Evolutionary conservation across 164 flowering plant genomes (phyloP).

Genomic region (Piper betle): DNA sequence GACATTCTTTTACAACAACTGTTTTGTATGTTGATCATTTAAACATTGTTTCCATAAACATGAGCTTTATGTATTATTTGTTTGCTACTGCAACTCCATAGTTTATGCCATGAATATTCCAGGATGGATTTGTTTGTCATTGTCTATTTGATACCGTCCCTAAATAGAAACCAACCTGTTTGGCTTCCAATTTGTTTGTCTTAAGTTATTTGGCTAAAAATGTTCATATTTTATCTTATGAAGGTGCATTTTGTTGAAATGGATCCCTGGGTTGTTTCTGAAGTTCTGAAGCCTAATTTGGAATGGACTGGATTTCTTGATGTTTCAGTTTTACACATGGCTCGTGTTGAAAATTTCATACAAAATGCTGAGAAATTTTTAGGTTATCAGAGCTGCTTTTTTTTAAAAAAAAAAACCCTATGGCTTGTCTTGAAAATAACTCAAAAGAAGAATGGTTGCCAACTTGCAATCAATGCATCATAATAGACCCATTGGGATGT

Average conservation of each 20-base stretch:
- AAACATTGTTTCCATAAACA: no score
- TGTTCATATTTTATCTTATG: background rate
- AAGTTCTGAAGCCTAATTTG: conserved; percentile 79
- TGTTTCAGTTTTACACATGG: conserved; percentile 57
- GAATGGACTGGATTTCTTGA: conserved; percentile 77
- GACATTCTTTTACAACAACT: background rate
- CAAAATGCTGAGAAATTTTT: conserved; percentile 41
- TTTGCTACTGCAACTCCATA: no score
- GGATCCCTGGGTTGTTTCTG: conserved; percentile 97
- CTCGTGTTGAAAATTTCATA: conserved; percentile 68
- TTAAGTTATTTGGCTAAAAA: background rate
- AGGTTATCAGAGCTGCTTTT: conserved; percentile 21
- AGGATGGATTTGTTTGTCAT: no score
- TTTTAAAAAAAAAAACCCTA: background rate
- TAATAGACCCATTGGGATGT: background rate
- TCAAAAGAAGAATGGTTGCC: background rate
- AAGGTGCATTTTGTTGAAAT: conserved; percentile 98
- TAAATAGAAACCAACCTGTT: no score
- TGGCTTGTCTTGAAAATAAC: background rate
- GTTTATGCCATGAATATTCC: no score
- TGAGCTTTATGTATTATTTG: no score
- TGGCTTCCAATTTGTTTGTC: no score
- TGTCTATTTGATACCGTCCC: no score
- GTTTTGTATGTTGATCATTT: background rate
- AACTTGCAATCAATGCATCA: background rate